Percentiles rank a stretch among this genome's conserved stretches.
Evolutionary conservation across 352 stramenopile genomes (phyloP).

Genomic region (Hyaloperonospora arabidopsidis): DNA sequence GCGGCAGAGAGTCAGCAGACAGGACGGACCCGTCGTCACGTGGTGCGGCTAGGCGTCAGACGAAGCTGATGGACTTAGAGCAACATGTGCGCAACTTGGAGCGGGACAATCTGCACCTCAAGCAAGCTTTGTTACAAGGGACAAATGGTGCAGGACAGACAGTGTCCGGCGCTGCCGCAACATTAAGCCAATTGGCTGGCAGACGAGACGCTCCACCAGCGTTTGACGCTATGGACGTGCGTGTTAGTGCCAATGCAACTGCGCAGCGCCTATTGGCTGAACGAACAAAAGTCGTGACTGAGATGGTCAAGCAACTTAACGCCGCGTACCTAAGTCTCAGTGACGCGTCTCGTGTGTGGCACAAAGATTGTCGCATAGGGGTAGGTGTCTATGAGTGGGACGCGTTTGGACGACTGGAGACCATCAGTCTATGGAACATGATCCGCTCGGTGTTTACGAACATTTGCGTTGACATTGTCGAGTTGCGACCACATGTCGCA

Average conservation of each 20-base stretch:
- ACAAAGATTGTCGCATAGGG: slow-evolving; percentile 64
- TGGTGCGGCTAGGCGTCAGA: slow-evolving; percentile 20
- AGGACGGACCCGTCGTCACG: neutral
- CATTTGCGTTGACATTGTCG: slow-evolving; percentile 72
- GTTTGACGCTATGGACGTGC: no score
- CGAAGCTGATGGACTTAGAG: slow-evolving; percentile 69
- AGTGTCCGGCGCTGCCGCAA: slow-evolving; percentile 6
- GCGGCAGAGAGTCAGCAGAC: slow-evolving; percentile 1
- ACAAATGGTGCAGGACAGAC: slow-evolving; percentile 33
- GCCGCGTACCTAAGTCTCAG: slow-evolving; percentile 55
- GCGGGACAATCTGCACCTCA: slow-evolving; percentile 69
- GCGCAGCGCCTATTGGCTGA: slow-evolving; percentile 49
- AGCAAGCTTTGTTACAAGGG: slow-evolving; percentile 61
- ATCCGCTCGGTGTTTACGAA: slow-evolving; percentile 73
- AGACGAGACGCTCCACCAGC: slow-evolving; percentile 10
- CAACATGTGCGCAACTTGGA: slow-evolving; percentile 59
- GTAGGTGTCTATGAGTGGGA: slow-evolving; percentile 77
- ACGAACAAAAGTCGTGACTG: slow-evolving; percentile 66
- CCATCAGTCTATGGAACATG: slow-evolving; percentile 76
- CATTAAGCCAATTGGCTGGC: slow-evolving; percentile 12
- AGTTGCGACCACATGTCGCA: slow-evolving; percentile 62
- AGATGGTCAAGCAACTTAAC: slow-evolving; percentile 78
- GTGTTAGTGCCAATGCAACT: slow-evolving; percentile 27
- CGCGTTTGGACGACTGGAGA: slow-evolving; percentile 54
- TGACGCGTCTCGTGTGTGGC: slow-evolving; percentile 63